A percentile compares a stretch with the other conserved stretches of the same genome.
Conservation (phyloP, 192 early-diverging fungal species). For the Coemansia sp. region DNA sequence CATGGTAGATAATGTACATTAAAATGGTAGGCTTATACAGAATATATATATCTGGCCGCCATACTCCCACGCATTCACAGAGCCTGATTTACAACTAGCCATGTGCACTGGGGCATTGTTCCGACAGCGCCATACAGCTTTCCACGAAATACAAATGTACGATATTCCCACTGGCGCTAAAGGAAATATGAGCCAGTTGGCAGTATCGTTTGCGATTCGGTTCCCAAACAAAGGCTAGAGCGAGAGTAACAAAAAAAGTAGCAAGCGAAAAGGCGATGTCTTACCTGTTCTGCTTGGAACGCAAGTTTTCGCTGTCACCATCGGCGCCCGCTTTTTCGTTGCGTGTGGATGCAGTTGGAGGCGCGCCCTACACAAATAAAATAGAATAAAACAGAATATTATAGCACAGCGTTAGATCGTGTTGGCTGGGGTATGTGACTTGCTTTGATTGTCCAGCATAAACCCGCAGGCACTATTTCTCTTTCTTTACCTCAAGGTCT, state of each 20-base stretch:
- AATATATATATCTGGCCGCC: no score
- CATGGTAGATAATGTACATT: no score
- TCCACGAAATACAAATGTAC: not conserved
- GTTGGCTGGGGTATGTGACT: not conserved
- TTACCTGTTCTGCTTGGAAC: slow-evolving; percentile 52
- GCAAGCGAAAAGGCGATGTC: not conserved
- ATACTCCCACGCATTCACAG: no score
- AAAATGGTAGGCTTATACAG: no score
- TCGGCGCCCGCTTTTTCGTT: slow-evolving; percentile 1
- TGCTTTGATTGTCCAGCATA: not conserved
- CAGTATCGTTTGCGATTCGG: not conserved
- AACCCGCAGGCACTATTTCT: not conserved
- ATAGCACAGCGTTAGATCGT: not conserved
- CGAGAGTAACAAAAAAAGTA: not conserved
- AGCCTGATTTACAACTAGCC: not conserved
- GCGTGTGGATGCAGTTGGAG: slow-evolving; percentile 18
- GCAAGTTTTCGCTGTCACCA: slow-evolving; percentile 19
- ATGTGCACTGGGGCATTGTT: no score
- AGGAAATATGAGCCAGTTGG: not conserved
- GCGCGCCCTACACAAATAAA: slow-evolving; percentile 23
- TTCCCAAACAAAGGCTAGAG: not conserved
- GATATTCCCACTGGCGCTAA: not conserved
- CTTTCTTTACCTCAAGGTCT: slow-evolving; percentile 57
- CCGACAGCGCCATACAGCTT: not conserved
- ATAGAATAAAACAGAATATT: not conserved